Conservation (phyloP, 148 eudicot species). For the Agrostemma githago region DNA sequence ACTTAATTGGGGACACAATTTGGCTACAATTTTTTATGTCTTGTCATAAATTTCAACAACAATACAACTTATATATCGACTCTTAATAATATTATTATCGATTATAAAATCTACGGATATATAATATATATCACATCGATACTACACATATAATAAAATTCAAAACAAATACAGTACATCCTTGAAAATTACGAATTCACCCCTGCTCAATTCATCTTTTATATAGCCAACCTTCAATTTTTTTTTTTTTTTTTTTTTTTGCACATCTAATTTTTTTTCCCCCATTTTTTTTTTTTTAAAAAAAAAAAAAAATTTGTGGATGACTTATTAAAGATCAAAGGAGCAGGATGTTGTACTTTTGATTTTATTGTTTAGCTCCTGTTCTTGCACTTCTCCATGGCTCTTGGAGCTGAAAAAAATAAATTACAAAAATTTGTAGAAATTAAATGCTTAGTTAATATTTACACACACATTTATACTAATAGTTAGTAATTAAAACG, state of each 20-base stretch:
- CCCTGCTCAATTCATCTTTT: slow-evolving; percentile 44
- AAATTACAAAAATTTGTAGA: too few relatives aligned
- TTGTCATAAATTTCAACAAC: slow-evolving; percentile 32
- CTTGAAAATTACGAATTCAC: slow-evolving; percentile 28
- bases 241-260: background rate
- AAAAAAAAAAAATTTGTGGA: slow-evolving; percentile 1
- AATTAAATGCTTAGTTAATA: too few relatives aligned
- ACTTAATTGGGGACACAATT: slow-evolving; percentile 30
- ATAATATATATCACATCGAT: slow-evolving; percentile 25
- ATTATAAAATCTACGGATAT: background rate
- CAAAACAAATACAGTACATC: slow-evolving; percentile 22
- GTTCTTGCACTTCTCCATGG: slow-evolving; percentile 64
- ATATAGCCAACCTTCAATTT: background rate
- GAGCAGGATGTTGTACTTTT: slow-evolving; percentile 33
- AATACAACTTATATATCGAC: slow-evolving; percentile 27
- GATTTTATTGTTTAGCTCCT: slow-evolving; percentile 29
- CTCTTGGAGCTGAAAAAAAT: slow-evolving; percentile 46
- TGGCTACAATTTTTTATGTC: slow-evolving; percentile 27
- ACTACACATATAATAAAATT: background rate
- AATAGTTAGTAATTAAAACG: too few relatives aligned
- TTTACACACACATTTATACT: too few relatives aligned
- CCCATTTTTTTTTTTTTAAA: background rate
- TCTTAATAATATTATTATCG: slow-evolving; percentile 21
- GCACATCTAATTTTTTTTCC: background rate
- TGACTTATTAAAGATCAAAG: slow-evolving; percentile 34